Evolutionary conservation across 495 filamentous ascomycete genomes (phyloP).

Genomic region (Penicillium psychrofluorescens): DNA sequence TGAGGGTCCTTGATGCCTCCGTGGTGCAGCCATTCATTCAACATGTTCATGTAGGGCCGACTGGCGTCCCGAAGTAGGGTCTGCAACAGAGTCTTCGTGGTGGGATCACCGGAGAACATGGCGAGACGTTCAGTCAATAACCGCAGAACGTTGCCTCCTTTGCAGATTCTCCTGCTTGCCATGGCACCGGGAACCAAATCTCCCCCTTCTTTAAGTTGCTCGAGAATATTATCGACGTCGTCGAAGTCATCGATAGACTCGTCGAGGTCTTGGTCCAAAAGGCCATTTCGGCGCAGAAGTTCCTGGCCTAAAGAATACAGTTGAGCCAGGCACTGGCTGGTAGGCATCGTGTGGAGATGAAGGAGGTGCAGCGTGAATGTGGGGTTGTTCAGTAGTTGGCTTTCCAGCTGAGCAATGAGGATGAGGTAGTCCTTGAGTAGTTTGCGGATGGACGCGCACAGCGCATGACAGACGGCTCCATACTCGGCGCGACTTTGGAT

Average conservation of each 20-base stretch:
- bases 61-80: conserved; percentile 80
- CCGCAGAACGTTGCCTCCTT: conserved; percentile 83
- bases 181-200: conserved; percentile 69
- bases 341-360: conserved; percentile 84
- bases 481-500: conserved; percentile 89
- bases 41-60: conserved; percentile 92
- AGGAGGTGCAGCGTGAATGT: conserved; percentile 87
- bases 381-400: conserved; percentile 78
- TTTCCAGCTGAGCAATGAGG: conserved; percentile 86
- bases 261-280: conserved; percentile 79
- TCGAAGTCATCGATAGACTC: conserved; percentile 76
- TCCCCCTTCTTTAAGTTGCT: conserved; percentile 70
- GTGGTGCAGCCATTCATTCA: conserved; percentile 97
- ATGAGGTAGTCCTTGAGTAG: conserved; percentile 88
- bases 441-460: conserved; percentile 89
- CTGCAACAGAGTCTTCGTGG: conserved; percentile 71
- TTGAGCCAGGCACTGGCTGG: conserved; percentile 81
- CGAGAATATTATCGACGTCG: conserved; percentile 82
- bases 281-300: conserved; percentile 74
- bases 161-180: conserved; percentile 84
- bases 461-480: conserved; percentile 90
- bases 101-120: conserved; percentile 87
- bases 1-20: conserved; percentile 93
- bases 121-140: conserved; percentile 77
- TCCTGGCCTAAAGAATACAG: conserved; percentile 82